phyloP scores from a whole-genome alignment of 169 alveolate genomes.

The Fabrea salina region DNA sequence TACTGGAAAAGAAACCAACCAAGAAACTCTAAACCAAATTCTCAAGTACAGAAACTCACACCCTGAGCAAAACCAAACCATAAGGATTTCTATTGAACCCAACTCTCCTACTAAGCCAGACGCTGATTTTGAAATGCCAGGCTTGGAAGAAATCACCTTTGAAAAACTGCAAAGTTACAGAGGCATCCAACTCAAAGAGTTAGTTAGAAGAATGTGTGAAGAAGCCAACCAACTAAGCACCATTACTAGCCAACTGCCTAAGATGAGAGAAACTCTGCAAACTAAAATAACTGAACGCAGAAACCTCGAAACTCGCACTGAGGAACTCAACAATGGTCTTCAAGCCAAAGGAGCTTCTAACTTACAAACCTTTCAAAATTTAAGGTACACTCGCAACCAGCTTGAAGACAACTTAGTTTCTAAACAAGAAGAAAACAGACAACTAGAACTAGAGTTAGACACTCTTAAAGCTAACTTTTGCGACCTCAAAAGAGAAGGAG shows the following conservation, averaged over 20 bases:
- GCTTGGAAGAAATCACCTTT: not conserved
- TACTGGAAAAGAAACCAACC: not conserved
- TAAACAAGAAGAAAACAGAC: slow-evolving; percentile 2
- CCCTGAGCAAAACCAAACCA: not conserved
- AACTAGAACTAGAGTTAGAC: slow-evolving; percentile 4
- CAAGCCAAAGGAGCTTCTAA: not conserved
- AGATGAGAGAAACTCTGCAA: not conserved
- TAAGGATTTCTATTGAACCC: slow-evolving; percentile 16
- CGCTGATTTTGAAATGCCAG: not conserved
- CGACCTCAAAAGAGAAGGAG: not conserved
- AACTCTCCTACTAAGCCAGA: not conserved
- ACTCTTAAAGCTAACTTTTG: not conserved
- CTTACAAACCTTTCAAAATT: not conserved
- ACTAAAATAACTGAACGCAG: not conserved
- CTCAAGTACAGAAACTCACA: not conserved
- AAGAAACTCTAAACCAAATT: not conserved
- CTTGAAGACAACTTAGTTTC: not conserved
- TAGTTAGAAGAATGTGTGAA: slow-evolving; percentile 7
- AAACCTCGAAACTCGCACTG: not conserved
- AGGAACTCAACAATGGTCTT: not conserved
- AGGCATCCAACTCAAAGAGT: slow-evolving; percentile 9
- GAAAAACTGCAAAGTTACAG: not conserved
- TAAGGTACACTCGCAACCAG: not conserved
- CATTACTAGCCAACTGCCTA: not conserved
- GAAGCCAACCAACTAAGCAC: not conserved